A percentile compares a stretch with the other conserved stretches of the same genome.
These are phyloP conservation scores for Ogataea parapolymorpha DNA, from an alignment of 805 yeast genomes.

Conservation along the genomic window DNA sequence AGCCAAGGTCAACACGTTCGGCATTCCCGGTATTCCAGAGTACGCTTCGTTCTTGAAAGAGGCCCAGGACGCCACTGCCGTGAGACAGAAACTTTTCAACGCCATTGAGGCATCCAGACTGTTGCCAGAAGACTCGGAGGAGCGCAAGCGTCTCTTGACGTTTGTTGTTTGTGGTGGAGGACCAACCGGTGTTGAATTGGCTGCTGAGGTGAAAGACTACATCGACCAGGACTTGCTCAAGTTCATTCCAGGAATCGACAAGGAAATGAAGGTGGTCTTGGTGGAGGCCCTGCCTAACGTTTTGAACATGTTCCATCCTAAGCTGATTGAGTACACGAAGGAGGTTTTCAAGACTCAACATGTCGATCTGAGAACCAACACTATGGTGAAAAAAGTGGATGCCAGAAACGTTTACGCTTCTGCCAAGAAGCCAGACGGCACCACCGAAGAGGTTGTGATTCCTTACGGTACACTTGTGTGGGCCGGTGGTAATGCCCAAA, in stretches of 20 bases:
- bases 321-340: constrained; percentile 73
- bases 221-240: constrained; percentile 84
- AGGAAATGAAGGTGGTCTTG: constrained; percentile 76
- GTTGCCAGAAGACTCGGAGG: constrained; percentile 65
- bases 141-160: constrained; percentile 77
- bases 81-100: constrained; percentile 78
- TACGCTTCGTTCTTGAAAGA: constrained; percentile 86
- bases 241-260: constrained; percentile 82
- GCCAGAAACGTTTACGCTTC: constrained; percentile 65
- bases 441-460: constrained; percentile 50
- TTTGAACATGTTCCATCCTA: constrained; percentile 65
- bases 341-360: constrained; percentile 63
- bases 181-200: constrained; percentile 96
- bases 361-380: constrained; percentile 73
- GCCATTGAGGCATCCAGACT: constrained; percentile 82
- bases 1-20: constrained; percentile 89
- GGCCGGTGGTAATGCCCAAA: constrained; percentile 95
- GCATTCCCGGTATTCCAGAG: constrained; percentile 89
- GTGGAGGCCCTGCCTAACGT: constrained; percentile 91
- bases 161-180: constrained; percentile 97
- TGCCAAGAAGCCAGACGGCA: constrained; percentile 63
- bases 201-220: constrained; percentile 93
- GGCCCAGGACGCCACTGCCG: constrained; percentile 78
- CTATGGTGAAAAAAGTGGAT: constrained; percentile 84
- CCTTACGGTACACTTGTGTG: constrained; percentile 92